Evolutionary conservation across 768 basidiomycete genomes (phyloP), one percentile per base, ranked within the genome.

Genomic region (Lactarius hatsudake): DNA sequence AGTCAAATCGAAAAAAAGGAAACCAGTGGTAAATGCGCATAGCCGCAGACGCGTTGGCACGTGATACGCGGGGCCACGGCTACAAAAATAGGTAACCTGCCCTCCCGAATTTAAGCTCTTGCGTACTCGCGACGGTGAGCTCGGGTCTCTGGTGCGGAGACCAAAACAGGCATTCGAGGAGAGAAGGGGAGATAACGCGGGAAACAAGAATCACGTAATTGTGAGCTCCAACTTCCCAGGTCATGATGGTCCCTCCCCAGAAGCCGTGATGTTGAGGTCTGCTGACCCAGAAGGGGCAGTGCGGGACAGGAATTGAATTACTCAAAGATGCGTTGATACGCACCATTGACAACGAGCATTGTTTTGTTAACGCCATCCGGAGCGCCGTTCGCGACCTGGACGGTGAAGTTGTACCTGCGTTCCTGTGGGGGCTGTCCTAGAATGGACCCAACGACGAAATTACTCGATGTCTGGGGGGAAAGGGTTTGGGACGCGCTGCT

Each of bases 331-430:
- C 32, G 30, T 36, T n/a, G 62, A 34, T 28, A 51, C 72, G 40
- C 63, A 76, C 82, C 79, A 36, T 84, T 84, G 32, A 84, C 82
- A 57, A 82, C 82, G 5, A 83, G 73, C 80, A 83, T 81, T 0
- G 72, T 71, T 54, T 79, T 77, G 55, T 77, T 70, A 40, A 79
- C 74, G 51, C 79, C 82, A 67, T 83, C 81, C 1, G 80, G 81
- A 1, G 81, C 74, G 2, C 79, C 78, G 3, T 66, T 66, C n/a
- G 77, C 72, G 66, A 78, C 72, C 15, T 76, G 74, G 9, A 84
- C 72, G n/a, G 76, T 76, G 76, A 82, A 84, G 54, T 78, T 77
- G 61, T 78, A 82, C 38, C 74, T 75, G n/a, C 83, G 76, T 18
- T 81, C 81, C 66, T 76, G 78, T 15, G 82, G 73, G 1, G 74